Conservation (phyloP, 768 basidiomycete genomes). For the Rhizopogon vinicolor region DNA sequence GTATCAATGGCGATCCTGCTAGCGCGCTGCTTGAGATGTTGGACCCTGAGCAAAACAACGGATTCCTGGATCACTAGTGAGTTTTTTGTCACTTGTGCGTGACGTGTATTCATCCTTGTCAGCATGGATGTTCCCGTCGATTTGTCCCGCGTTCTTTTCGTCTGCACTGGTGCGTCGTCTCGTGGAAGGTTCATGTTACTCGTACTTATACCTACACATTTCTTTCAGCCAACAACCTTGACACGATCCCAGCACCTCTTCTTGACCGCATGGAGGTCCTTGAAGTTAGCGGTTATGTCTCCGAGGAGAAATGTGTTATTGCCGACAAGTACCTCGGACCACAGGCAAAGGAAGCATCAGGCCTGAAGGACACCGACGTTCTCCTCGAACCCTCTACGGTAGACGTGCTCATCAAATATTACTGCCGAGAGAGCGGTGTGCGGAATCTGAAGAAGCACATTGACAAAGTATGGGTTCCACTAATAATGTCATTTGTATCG, state of each 20-base stretch:
- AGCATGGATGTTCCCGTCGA: conserved; percentile 98
- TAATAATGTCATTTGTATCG: background rate
- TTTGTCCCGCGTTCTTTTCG: conserved; percentile 92
- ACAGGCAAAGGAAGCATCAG: conserved; percentile 88
- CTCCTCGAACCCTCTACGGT: conserved; percentile 71
- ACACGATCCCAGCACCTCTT: conserved; percentile 90
- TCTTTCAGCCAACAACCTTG: conserved; percentile 74
- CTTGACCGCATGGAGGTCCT: conserved; percentile 96
- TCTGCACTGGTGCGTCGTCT: conserved; percentile 68
- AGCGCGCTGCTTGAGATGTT: conserved; percentile 91
- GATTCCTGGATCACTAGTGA: conserved; percentile 93
- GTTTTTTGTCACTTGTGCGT: conserved; percentile 22
- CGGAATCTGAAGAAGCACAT: conserved; percentile 97
- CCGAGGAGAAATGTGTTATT: conserved; percentile 88
- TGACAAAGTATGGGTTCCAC: conserved; percentile 65
- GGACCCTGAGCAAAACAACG: conserved; percentile 92
- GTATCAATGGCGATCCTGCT: conserved; percentile 88
- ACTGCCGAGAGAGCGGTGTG: conserved; percentile 96
- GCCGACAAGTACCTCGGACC: conserved; percentile 86
- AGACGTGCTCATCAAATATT: conserved; percentile 90
- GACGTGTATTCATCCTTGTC: background rate
- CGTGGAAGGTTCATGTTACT: conserved; percentile 1
- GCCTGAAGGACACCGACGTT: conserved; percentile 83
- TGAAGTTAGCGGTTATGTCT: conserved; percentile 92
- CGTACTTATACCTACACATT: conserved; percentile 7